Base-by-base conservation (phyloP, 805 yeast genomes). In the Komagataella kurtzmanii region DNA sequence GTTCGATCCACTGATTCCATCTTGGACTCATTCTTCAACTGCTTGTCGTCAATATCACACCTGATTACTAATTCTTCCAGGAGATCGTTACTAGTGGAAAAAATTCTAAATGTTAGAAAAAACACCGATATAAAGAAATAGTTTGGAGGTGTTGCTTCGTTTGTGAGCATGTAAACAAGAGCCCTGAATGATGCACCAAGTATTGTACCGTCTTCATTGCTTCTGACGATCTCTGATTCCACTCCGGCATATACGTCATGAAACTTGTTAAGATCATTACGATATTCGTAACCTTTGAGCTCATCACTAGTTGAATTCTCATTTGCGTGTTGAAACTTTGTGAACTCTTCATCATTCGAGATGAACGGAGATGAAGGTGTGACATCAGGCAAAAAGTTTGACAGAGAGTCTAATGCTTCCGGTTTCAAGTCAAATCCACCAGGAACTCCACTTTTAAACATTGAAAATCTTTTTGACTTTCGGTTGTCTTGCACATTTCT, bases 141-240 rank as follows among this genome's bases (percentile, higher is more conserved):
- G 53, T 80, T 85, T 1, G 88, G 84, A 14, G 82, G 81, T 17
- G 64, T 58, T 1, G 74, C 63, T 43, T 85, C 91, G 63, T 85
- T 83, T 0, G 90, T 85, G 49, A 85, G 65, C 21, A 85, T 71
- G 57, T 71, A 76, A 3, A 85, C 77, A 52, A 85, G 68, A 0
- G 88, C 85, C 56, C 80, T 76, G 62, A 85, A 82, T 0, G 90
- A 82, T 2, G 86, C 84, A 12, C 90, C 91, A 47, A 82, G 61
- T 19, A 85, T 62, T 50, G 71, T 73, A 30, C 40, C 14, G 14
- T 30, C 40, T 30, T 30, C 40, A 30, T 8, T 30, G 40, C 40
- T 30, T 8, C 40, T 30, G 40, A 30, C 4, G 8, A 30, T 30
- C 14, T 30, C 40, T 30, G 40, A 30, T 8, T 30, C 40, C 10